These are phyloP conservation scores for Actinidia arguta DNA, from an alignment of 179 eudicot species.

Conservation along the genomic window DNA sequence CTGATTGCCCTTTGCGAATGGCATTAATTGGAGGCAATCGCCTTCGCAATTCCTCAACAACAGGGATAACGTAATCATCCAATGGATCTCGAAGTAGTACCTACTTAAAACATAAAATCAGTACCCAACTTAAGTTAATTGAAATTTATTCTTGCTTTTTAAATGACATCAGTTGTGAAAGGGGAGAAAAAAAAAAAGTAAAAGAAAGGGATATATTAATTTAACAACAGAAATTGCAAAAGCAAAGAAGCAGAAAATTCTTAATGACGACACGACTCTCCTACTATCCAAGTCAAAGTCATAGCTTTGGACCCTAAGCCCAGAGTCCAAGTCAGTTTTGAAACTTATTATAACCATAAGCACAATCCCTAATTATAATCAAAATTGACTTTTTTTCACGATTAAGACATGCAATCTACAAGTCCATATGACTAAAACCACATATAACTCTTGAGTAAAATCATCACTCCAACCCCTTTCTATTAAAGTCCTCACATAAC, in stretches of 20 bases:
- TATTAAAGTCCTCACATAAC: neutral
- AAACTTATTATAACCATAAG: neutral
- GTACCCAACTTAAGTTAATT: neutral
- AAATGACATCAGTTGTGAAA: too few species aligned
- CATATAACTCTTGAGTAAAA: conserved; percentile 39
- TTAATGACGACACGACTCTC: neutral
- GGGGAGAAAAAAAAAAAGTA: neutral
- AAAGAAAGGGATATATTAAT: neutral
- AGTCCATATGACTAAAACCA: neutral
- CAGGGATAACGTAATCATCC: conserved; percentile 80
- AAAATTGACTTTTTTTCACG: neutral
- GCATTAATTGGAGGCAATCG: conserved; percentile 52
- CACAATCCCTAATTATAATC: conserved; percentile 11
- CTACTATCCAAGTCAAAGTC: conserved; percentile 12
- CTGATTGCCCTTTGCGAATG: conserved; percentile 45
- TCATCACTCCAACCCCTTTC: conserved; percentile 10
- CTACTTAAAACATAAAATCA: conserved; percentile 37
- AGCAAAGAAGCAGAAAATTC: conserved; percentile 8
- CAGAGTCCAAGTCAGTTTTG: neutral
- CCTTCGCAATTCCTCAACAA: conserved; percentile 81
- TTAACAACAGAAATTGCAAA: neutral
- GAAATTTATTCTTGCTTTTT: neutral
- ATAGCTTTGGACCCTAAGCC: neutral
- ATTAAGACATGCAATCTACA: neutral
- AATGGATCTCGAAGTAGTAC: conserved; percentile 84